phyloP scores from a whole-genome alignment of 805 yeast species.

The Zygosaccharomyces kombuchaensis region DNA sequence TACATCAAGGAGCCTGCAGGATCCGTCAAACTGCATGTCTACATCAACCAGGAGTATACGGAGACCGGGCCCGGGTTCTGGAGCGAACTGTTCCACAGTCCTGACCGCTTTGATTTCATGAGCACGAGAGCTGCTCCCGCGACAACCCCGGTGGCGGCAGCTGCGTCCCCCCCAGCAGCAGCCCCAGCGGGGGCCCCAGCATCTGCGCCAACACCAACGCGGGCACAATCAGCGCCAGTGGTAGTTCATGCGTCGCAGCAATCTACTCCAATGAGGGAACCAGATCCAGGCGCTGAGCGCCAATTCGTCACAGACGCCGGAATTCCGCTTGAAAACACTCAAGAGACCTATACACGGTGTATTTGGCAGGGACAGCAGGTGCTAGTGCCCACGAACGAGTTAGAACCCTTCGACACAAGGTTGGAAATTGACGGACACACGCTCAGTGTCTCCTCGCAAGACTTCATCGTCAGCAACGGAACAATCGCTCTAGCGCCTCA shows the following conservation, averaged over 20 bases:
- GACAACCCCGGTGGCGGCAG: slow-evolving; percentile 1
- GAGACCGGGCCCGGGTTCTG: slow-evolving; percentile 30
- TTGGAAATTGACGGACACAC: slow-evolving; percentile 9
- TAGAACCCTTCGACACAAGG: slow-evolving; percentile 13
- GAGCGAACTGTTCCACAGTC: slow-evolving; percentile 24
- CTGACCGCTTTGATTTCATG: slow-evolving; percentile 21
- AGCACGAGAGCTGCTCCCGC: slow-evolving; percentile 3
- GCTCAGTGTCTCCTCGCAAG: slow-evolving; percentile 15
- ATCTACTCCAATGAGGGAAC: background rate
- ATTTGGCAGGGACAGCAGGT: slow-evolving; percentile 23
- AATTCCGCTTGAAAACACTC: background rate
- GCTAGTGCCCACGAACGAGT: slow-evolving; percentile 18
- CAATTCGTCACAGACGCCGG: slow-evolving; percentile 20
- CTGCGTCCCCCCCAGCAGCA: background rate
- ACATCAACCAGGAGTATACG: slow-evolving; percentile 22
- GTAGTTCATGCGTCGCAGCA: background rate
- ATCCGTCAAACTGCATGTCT: slow-evolving; percentile 25
- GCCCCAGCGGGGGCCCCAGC: background rate
- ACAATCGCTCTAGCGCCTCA: slow-evolving; percentile 17
- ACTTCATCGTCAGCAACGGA: slow-evolving; percentile 16
- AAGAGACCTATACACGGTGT: slow-evolving; percentile 20
- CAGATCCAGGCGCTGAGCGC: background rate
- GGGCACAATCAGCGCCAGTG: slow-evolving; percentile 4
- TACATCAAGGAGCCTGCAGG: slow-evolving; percentile 15
- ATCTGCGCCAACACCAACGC: slow-evolving; percentile 8